Conservation (phyloP, 2,329 filamentous ascomycete genomes). For the Boeremia exigua region DNA sequence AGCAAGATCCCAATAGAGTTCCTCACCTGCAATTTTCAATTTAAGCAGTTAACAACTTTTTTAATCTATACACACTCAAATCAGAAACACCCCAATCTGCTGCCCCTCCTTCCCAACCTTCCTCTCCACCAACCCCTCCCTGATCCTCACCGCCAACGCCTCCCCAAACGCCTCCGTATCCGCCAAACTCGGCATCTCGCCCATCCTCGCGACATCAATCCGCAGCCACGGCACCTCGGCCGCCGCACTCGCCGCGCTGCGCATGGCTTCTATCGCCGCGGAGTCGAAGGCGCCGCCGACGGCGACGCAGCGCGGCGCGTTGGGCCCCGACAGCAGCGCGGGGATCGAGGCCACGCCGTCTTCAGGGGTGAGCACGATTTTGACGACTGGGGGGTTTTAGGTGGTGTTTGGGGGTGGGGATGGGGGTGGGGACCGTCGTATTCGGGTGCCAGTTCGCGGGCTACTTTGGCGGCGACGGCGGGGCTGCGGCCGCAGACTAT, state of each 20-base stretch:
- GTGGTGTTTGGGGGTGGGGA: not conserved
- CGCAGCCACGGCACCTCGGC: conserved; percentile 16
- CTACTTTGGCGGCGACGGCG: conserved; percentile 13
- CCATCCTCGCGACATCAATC: not conserved
- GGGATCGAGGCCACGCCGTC: conserved; percentile 17
- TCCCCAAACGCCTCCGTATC: conserved; percentile 15
- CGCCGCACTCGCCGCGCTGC: conserved; percentile 7
- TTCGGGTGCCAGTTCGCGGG: conserved; percentile 1
- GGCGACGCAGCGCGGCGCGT: conserved; percentile 3
- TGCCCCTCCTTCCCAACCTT: conserved; percentile 5
- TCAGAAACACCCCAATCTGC: not conserved
- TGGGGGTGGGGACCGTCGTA: conserved; percentile 12
- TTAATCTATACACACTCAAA: too few species aligned
- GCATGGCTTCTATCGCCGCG: conserved; percentile 2
- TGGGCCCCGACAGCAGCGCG: conserved; percentile 7
- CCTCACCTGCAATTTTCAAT: too few species aligned
- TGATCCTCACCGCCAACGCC: conserved; percentile 11
- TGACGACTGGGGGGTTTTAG: conserved; percentile 8
- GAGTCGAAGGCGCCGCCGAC: conserved; percentile 17
- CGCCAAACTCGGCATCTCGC: conserved; percentile 6
- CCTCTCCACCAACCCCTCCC: conserved; percentile 12
- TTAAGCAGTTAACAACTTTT: too few species aligned
- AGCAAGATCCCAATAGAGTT: too few species aligned
- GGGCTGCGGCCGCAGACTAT: conserved; percentile 20
- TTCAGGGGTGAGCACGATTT: conserved; percentile 19